Evolutionary conservation across 1,139 yeast species (phyloP).

Genomic region (Hansenula sp.): DNA sequence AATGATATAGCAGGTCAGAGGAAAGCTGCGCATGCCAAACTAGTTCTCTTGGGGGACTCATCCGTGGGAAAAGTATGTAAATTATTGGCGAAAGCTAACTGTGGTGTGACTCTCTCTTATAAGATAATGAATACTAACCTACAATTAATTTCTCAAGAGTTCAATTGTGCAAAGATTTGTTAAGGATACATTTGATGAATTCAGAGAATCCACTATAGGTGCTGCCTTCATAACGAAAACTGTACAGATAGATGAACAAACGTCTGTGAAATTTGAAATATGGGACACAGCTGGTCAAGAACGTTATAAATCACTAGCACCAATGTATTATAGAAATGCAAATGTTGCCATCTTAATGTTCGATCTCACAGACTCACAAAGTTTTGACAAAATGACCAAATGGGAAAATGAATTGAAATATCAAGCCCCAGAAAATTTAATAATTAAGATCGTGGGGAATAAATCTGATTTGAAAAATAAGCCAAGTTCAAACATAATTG

Average conservation of each 20-base stretch:
- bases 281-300: slow-evolving; percentile 98
- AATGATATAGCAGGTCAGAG: neutral
- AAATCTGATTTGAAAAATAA: slow-evolving; percentile 55
- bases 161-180: slow-evolving; percentile 63
- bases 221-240: slow-evolving; percentile 70
- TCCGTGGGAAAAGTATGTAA: slow-evolving; percentile 1
- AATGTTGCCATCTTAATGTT: slow-evolving; percentile 88
- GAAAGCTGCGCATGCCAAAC: slow-evolving; percentile 5
- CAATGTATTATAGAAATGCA: slow-evolving; percentile 88
- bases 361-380: slow-evolving; percentile 32
- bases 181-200: slow-evolving; percentile 57
- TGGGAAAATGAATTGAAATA: slow-evolving; percentile 85
- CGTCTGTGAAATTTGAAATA: slow-evolving; percentile 68
- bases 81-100: neutral
- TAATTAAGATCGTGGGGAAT: slow-evolving; percentile 71
- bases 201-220: slow-evolving; percentile 65
- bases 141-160: slow-evolving; percentile 29
- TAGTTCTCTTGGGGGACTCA: slow-evolving; percentile 5
- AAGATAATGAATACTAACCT: neutral
- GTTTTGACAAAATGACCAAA: slow-evolving; percentile 74
- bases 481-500: slow-evolving; percentile 20
- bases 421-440: slow-evolving; percentile 68
- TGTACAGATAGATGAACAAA: slow-evolving; percentile 43
- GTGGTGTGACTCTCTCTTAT: too few species aligned
- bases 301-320: slow-evolving; percentile 82